Evolutionary conservation across 1,139 yeast species (phyloP).

Genomic region (Zygoascus hellenicus): DNA sequence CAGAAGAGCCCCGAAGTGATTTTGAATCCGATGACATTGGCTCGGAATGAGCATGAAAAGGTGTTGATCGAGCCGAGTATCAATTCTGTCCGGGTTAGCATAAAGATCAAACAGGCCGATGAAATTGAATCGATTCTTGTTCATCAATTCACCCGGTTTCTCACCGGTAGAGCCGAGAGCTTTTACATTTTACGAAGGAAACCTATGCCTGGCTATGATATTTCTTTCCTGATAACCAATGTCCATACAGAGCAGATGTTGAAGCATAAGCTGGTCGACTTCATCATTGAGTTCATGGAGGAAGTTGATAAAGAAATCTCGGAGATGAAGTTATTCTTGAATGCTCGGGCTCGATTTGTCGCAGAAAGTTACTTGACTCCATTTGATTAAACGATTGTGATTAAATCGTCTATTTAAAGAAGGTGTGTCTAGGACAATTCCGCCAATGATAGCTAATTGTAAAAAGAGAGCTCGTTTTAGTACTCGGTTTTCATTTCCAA

Average conservation of each 20-base stretch:
- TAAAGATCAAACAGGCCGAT: conserved; percentile 94
- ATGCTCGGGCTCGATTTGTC: conserved; percentile 95
- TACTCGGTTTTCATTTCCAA: too few species aligned
- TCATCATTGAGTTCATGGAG: conserved; percentile 97
- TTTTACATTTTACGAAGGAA: conserved; percentile 87
- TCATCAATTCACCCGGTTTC: conserved; percentile 86
- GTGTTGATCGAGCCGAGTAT: conserved; percentile 91
- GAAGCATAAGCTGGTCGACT: conserved; percentile 91
- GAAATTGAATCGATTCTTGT: conserved; percentile 93
- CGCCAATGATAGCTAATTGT: too few species aligned
- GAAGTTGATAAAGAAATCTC: conserved; percentile 98
- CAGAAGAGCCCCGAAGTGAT: conserved; percentile 72
- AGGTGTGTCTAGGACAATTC: too few species aligned
- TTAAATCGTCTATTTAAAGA: too few species aligned
- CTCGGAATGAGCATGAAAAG: conserved; percentile 90
- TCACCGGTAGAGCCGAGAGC: conserved; percentile 93
- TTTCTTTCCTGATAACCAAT: conserved; percentile 87
- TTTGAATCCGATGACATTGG: conserved; percentile 81
- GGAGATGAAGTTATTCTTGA: conserved; percentile 94
- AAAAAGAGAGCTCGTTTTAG: too few species aligned
- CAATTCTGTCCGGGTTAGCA: conserved; percentile 78
- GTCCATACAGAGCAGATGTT: conserved; percentile 94
- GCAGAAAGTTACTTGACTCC: conserved; percentile 86
- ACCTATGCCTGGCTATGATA: conserved; percentile 88
- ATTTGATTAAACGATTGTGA: conserved; percentile 13